A percentile compares a stretch with the other conserved stretches of the same genome.
Evolutionary conservation across 2,329 filamentous ascomycete species (phyloP).

Genomic region (Penicillium sclerotigenum): DNA sequence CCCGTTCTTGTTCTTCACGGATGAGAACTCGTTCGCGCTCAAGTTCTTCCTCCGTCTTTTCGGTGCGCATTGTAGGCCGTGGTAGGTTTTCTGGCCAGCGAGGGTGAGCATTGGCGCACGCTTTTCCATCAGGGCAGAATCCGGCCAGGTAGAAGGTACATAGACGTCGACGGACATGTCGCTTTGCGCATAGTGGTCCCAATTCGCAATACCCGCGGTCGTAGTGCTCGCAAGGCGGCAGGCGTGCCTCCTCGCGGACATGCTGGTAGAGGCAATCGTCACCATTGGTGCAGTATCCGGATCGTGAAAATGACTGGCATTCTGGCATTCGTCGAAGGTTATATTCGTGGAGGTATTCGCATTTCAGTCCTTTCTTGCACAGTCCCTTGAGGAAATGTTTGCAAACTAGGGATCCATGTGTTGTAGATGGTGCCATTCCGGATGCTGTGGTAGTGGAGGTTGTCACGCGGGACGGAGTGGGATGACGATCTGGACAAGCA

Average conservation of each 20-base stretch:
- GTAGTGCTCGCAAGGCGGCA: constrained; percentile 84
- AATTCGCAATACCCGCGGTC: constrained; percentile 92
- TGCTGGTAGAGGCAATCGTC: constrained; percentile 95
- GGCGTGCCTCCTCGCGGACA: constrained; percentile 75
- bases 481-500: constrained; percentile 81
- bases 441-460: constrained; percentile 45
- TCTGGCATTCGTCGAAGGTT: constrained; percentile 98
- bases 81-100: constrained; percentile 68
- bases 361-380: constrained; percentile 94
- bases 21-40: constrained; percentile 55
- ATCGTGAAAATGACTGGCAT: constrained; percentile 92
- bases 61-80: constrained; percentile 58
- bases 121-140: constrained; percentile 81
- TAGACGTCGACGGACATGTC: constrained; percentile 76
- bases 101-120: constrained; percentile 77
- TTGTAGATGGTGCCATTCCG: constrained; percentile 40
- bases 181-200: constrained; percentile 80
- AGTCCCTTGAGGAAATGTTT: constrained; percentile 97
- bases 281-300: constrained; percentile 92
- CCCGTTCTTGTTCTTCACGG: constrained; percentile 59
- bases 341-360: constrained; percentile 98
- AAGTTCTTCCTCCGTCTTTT: constrained; percentile 70
- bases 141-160: constrained; percentile 87
- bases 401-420: constrained; percentile 69
- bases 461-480: constrained; percentile 45